Evolutionary conservation across 2,329 filamentous ascomycete genomes (phyloP).

Genomic region (Pseudopithomyces chartarum): DNA sequence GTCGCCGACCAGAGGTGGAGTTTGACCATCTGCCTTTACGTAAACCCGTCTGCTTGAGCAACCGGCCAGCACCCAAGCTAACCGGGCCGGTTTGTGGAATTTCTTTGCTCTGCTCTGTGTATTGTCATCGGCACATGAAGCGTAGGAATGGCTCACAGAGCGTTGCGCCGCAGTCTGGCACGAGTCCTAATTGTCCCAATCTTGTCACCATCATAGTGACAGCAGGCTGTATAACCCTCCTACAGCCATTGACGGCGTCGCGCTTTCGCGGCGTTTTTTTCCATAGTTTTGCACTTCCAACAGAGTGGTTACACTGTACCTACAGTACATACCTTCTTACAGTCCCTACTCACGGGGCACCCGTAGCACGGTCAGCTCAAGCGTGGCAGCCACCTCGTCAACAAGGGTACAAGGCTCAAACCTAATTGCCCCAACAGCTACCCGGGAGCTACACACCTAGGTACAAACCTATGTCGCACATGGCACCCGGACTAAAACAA

Average conservation of each 20-base stretch:
- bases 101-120: no score
- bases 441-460: background rate
- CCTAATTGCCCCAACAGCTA: background rate
- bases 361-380: background rate
- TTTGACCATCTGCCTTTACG: background rate
- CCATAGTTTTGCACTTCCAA: background rate
- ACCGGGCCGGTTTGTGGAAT: no score
- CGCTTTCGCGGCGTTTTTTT: background rate
- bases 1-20: background rate
- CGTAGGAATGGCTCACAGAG: no score
- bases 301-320: background rate
- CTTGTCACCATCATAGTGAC: no score
- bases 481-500: background rate
- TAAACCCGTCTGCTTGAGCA: background rate
- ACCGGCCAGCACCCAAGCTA: no score
- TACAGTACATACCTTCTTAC: no score
- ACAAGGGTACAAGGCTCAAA: background rate
- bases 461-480: no score
- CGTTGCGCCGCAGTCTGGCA: no score
- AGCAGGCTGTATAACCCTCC: no score
- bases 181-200: no score
- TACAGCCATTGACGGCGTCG: background rate
- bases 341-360: background rate
- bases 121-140: no score
- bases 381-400: slow-evolving; percentile 3